These are phyloP conservation scores for Erigeron philadelphicus DNA, from an alignment of 140 eudicot genomes.

Conservation along the genomic window DNA sequence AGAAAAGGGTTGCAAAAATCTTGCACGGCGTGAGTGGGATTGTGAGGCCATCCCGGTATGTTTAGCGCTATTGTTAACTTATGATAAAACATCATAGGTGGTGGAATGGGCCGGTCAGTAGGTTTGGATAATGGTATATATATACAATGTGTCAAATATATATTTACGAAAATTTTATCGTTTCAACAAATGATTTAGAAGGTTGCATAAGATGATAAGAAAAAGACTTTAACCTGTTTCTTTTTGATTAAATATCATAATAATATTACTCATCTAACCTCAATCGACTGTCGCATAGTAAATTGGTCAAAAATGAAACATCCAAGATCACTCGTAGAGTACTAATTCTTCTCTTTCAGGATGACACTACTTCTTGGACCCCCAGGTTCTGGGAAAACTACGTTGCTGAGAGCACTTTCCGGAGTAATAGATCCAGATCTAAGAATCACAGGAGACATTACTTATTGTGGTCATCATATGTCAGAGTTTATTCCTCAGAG, in stretches of 20 bases:
- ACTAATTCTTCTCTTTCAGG: slow-evolving; percentile 27
- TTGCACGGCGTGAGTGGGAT: slow-evolving; percentile 56
- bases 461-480: slow-evolving; percentile 64
- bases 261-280: too few species aligned
- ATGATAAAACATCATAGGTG: neutral
- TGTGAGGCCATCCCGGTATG: slow-evolving; percentile 57
- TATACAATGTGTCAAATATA: neutral
- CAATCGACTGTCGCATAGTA: too few species aligned
- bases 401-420: slow-evolving; percentile 57
- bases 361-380: slow-evolving; percentile 82
- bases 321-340: neutral
- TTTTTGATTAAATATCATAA: too few species aligned
- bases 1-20: slow-evolving; percentile 45
- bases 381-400: slow-evolving; percentile 74
- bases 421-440: slow-evolving; percentile 46
- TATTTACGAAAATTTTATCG: neutral
- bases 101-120: too few species aligned
- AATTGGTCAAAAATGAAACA: too few species aligned
- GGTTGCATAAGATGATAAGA: too few species aligned
- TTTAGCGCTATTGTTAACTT: neutral
- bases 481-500: slow-evolving; percentile 66
- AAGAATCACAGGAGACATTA: slow-evolving; percentile 44
- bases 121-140: too few species aligned
- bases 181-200: neutral
- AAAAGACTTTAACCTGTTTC: too few species aligned